phyloP scores from a whole-genome alignment of 2,329 filamentous ascomycete genomes.

The Aspergillus nomiae region DNA sequence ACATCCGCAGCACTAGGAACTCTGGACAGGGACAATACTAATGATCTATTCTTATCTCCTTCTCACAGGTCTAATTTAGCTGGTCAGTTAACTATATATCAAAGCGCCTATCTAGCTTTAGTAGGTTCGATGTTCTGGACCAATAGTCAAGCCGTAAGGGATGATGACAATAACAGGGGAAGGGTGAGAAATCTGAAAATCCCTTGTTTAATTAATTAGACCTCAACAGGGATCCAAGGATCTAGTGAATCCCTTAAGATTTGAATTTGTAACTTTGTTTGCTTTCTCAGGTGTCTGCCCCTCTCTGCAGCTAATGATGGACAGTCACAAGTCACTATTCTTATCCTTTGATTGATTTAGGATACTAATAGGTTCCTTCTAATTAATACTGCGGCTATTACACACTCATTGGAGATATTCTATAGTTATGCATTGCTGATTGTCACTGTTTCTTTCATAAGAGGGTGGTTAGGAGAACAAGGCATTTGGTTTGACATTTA shows the following conservation, averaged over 20 bases:
- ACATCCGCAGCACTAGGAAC: neutral
- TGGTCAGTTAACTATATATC: neutral
- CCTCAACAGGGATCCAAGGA: neutral
- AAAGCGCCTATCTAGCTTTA: slow-evolving; percentile 1
- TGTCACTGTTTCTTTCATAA: neutral
- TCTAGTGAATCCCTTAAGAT: neutral
- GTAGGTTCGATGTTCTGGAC: slow-evolving; percentile 4
- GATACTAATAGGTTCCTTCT: neutral
- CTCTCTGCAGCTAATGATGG: neutral
- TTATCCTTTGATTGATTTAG: neutral
- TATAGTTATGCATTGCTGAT: neutral
- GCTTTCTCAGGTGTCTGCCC: neutral
- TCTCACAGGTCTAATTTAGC: neutral
- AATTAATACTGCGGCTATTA: neutral
- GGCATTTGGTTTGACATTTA: neutral
- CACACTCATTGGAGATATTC: neutral
- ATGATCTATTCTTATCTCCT: neutral
- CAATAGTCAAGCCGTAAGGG: slow-evolving; percentile 14
- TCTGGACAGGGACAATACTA: neutral
- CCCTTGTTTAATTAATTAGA: slow-evolving; percentile 4
- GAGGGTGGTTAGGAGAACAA: neutral
- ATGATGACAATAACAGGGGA: slow-evolving; percentile 6
- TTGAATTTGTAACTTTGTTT: neutral
- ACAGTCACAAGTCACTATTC: neutral
- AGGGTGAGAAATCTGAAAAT: slow-evolving; percentile 13